These are phyloP conservation scores for Peterozyma toletana DNA, from an alignment of 805 yeast species.

Conservation along the genomic window DNA sequence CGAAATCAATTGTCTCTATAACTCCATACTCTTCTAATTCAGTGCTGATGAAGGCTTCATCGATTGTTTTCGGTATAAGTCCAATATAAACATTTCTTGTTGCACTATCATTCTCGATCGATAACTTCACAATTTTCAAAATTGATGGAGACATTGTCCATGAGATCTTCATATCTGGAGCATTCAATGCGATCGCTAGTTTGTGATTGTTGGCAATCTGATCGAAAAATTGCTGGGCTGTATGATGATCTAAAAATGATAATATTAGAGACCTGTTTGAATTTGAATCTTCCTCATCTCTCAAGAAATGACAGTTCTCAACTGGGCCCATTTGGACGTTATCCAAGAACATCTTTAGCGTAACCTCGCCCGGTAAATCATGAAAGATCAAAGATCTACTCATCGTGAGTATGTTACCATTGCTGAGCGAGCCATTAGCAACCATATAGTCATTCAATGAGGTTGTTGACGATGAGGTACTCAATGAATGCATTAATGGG, in stretches of 20 bases:
- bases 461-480: constrained; percentile 8
- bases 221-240: constrained; percentile 15
- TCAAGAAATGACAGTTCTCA: constrained; percentile 44
- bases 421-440: neutral
- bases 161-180: constrained; percentile 27
- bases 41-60: constrained; percentile 14
- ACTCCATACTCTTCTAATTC: constrained; percentile 33
- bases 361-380: constrained; percentile 11
- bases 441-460: constrained; percentile 5
- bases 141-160: constrained; percentile 24
- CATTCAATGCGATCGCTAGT: constrained; percentile 23
- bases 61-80: constrained; percentile 15
- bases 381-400: constrained; percentile 18
- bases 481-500: constrained; percentile 12
- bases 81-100: constrained; percentile 21
- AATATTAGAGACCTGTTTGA: constrained; percentile 14
- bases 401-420: constrained; percentile 11
- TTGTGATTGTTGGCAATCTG: constrained; percentile 10
- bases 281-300: constrained; percentile 17
- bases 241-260: constrained; percentile 16
- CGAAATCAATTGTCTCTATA: constrained; percentile 27
- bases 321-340: constrained; percentile 52
- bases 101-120: constrained; percentile 21
- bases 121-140: constrained; percentile 15
- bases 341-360: constrained; percentile 29